Base-by-base conservation (phyloP, 768 basidiomycete genomes). In the Macrolepiota albuminosa region DNA sequence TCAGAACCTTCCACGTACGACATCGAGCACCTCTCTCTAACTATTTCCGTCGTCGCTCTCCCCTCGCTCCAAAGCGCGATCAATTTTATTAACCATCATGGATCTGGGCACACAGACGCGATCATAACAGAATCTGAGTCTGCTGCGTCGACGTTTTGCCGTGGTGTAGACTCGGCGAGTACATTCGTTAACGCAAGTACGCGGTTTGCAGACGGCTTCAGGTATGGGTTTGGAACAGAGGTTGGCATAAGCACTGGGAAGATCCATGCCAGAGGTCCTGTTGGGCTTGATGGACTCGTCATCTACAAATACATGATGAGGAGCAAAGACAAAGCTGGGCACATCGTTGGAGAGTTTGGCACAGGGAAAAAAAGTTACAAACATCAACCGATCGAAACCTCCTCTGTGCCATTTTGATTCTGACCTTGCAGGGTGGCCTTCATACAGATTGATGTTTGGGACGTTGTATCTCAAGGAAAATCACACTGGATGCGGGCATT, bases 151-250 rank as follows among this genome's bases (percentile, higher is more conserved):
- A 76, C 76, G 34, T 99, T 98, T 76, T 91, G 88, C 70, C 81
- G 89, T 18, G 92, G 92, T 7, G 87, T 98, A 26, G 95, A 96
- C 71, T 91, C 90, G 0, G 91, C 96, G 0, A 93, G 95, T 34
- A 93, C 93, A 5, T 99, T 89, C 67, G 83, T 96, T 60, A 98
- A 99, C 67, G 95, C 95, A 7, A 93, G 90, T 68, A 98, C 97
- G 10, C 83, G 97, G 40, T 98, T 99, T 70, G 89, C 95, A 0
- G 97, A 99, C 72, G 96, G 97, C 13, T 97, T 95, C 74, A 76
- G 96, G 61, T 98, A 94, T 70, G 97, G 97, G 0, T 95, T 97
- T 64, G 97, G 97, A 2, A 95, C 97, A 5, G 97, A 98, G 73
- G 96, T 99, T 0, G 97, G 97, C 9, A 97, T 99, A 68, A 91